A percentile compares a stretch with the other conserved stretches of the same genome.
phyloP scores from a whole-genome alignment of 2,329 filamentous ascomycete species.

The Fusarium pseudonygamai region DNA sequence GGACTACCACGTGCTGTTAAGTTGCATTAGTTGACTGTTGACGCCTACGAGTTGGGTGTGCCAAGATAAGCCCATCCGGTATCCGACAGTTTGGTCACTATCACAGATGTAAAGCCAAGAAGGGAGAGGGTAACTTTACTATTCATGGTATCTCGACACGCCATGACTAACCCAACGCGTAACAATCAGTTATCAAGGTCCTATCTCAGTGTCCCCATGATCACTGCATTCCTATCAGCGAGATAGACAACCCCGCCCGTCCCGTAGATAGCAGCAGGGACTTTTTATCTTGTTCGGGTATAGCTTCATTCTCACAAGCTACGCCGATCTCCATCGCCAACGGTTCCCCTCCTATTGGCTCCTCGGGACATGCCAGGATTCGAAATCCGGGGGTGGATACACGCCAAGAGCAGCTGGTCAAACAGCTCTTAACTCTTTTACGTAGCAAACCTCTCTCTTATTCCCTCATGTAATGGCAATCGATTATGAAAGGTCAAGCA shows the following conservation, averaged over 20 bases:
- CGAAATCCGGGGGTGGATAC: slow-evolving; percentile 16
- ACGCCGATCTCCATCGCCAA: slow-evolving; percentile 1
- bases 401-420: neutral
- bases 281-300: slow-evolving; percentile 28
- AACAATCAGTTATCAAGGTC: neutral
- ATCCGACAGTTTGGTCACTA: neutral
- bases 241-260: slow-evolving; percentile 11
- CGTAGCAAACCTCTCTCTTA: neutral
- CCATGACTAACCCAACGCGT: neutral
- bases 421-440: slow-evolving; percentile 7
- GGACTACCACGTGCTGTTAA: neutral
- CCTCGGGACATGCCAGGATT: neutral
- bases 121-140: neutral
- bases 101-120: neutral
- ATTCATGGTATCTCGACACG: neutral
- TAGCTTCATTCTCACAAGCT: slow-evolving; percentile 3
- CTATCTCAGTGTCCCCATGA: slow-evolving; percentile 8
- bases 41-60: neutral
- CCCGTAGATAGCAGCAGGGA: slow-evolving; percentile 13
- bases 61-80: neutral
- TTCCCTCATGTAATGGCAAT: neutral
- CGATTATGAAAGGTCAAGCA: slow-evolving; percentile 19
- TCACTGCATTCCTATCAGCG: neutral
- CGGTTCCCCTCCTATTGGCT: slow-evolving; percentile 14
- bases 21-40: neutral